phyloP scores from a whole-genome alignment of 2,329 filamentous ascomycete species.

The Fusarium neocosmosporiellum region DNA sequence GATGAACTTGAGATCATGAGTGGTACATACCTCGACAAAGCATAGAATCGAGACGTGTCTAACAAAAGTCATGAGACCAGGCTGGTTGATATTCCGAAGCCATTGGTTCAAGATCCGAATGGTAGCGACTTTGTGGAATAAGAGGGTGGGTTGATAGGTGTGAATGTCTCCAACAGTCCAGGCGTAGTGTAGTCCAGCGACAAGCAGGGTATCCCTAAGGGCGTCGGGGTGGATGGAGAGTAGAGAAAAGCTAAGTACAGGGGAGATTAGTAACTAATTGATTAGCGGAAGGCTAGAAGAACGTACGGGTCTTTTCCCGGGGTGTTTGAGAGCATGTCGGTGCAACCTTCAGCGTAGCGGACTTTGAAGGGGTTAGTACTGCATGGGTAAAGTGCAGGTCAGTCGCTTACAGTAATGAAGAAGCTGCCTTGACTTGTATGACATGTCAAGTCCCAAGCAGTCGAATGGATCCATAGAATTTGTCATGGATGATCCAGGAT shows the following conservation, averaged over 20 bases:
- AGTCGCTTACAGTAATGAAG: conserved; percentile 39
- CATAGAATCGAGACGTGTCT: conserved; percentile 34
- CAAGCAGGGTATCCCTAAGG: conserved; percentile 32
- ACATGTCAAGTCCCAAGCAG: conserved; percentile 35
- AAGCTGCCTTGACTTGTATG: conserved; percentile 37
- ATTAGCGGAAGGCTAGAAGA: rapidly evolving
- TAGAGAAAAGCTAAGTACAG: conserved; percentile 5
- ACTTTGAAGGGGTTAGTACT: conserved; percentile 8
- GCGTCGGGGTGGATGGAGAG: conserved; percentile 34
- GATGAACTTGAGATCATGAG: rapidly evolving
- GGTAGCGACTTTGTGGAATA: conserved; percentile 36
- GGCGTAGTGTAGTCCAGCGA: conserved; percentile 36
- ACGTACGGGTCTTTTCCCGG: conserved; percentile 18
- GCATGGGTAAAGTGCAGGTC: not conserved
- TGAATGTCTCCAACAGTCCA: conserved; percentile 34
- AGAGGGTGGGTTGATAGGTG: conserved; percentile 31
- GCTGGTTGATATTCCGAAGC: conserved; percentile 14
- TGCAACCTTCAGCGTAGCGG: conserved; percentile 22
- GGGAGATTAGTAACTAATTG: not conserved
- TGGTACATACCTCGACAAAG: conserved; percentile 33
- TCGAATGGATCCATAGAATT: conserved; percentile 35
- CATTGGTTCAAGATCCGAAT: conserved; percentile 34
- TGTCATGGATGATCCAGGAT: not conserved
- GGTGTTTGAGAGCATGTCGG: conserved; percentile 4
- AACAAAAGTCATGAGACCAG: conserved; percentile 29